phyloP scores from a whole-genome alignment of 1,284 basidiomycete species.

The Lentinula novae-zelandiae region DNA sequence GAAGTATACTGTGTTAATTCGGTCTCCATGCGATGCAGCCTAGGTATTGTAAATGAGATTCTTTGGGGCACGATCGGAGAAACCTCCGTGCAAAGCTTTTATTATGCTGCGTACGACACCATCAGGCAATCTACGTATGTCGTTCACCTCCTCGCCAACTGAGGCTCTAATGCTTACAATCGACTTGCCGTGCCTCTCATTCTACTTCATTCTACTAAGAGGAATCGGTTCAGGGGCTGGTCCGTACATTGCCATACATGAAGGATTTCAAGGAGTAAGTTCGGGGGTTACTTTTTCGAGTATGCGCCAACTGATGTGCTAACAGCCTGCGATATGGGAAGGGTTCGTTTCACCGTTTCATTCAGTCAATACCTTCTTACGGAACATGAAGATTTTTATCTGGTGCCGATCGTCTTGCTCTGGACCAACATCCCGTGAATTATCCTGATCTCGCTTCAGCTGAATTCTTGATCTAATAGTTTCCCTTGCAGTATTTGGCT shows the following conservation, averaged over 20 bases:
- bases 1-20: constrained; percentile 4
- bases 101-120: constrained; percentile 63
- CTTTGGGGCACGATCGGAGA: constrained; percentile 50
- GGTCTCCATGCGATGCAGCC: constrained; percentile 18
- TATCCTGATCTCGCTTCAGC: constrained; percentile 21
- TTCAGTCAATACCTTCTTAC: not conserved
- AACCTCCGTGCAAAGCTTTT: constrained; percentile 46
- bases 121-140: constrained; percentile 54
- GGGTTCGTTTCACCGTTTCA: not conserved
- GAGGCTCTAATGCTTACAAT: not conserved
- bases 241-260: constrained; percentile 71
- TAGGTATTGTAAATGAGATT: constrained; percentile 64
- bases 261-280: constrained; percentile 66
- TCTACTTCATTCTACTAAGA: constrained; percentile 28
- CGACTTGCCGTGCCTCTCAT: not conserved
- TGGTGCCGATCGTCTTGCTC: constrained; percentile 66
- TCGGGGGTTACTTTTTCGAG: constrained; percentile 6
- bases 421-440: constrained; percentile 67
- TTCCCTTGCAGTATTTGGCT: constrained; percentile 34
- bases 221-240: constrained; percentile 68
- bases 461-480: not conserved
- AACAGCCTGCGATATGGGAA: constrained; percentile 4
- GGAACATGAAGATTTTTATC: constrained; percentile 9
- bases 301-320: constrained; percentile 6
- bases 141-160: not conserved